These are phyloP conservation scores for Paspalum notatum DNA, from an alignment of 176 grass and related monocot genomes.

Conservation along the genomic window DNA sequence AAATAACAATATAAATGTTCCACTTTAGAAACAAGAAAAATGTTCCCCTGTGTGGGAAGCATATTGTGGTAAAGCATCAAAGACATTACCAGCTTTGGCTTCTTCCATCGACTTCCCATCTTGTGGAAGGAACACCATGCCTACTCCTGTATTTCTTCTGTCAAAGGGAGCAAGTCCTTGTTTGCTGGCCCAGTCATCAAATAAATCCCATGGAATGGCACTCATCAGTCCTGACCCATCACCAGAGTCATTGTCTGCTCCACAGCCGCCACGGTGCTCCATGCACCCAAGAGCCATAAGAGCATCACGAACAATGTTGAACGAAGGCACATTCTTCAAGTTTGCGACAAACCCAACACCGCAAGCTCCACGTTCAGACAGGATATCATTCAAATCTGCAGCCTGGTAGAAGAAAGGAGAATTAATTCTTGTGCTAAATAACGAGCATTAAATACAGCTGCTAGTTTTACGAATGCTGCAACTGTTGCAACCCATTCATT, in stretches of 20 bases:
- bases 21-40: constrained; percentile 34
- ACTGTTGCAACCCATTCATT: not conserved
- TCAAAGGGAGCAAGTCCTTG: constrained; percentile 73
- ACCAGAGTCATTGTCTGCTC: constrained; percentile 97
- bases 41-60: not conserved
- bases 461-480: not conserved
- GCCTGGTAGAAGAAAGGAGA: constrained; percentile 49
- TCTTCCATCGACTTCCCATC: constrained; percentile 65
- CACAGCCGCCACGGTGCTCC: constrained; percentile 99
- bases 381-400: constrained; percentile 76
- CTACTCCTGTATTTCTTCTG: constrained; percentile 80
- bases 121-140: constrained; percentile 96
- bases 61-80: constrained; percentile 38
- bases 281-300: constrained; percentile 94
- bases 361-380: constrained; percentile 97
- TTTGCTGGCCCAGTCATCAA: constrained; percentile 79
- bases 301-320: constrained; percentile 87
- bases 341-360: constrained; percentile 98
- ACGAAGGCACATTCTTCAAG: constrained; percentile 87
- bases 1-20: constrained; percentile 4
- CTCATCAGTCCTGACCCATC: constrained; percentile 94
- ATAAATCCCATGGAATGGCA: constrained; percentile 85
- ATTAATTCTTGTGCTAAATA: constrained; percentile 11
- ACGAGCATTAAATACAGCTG: not conserved
- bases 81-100: constrained; percentile 84